A percentile compares a stretch with the other conserved stretches of the same genome.
phyloP scores from a whole-genome alignment of 1,284 basidiomycete species.

The Rhodotorula sp. region DNA sequence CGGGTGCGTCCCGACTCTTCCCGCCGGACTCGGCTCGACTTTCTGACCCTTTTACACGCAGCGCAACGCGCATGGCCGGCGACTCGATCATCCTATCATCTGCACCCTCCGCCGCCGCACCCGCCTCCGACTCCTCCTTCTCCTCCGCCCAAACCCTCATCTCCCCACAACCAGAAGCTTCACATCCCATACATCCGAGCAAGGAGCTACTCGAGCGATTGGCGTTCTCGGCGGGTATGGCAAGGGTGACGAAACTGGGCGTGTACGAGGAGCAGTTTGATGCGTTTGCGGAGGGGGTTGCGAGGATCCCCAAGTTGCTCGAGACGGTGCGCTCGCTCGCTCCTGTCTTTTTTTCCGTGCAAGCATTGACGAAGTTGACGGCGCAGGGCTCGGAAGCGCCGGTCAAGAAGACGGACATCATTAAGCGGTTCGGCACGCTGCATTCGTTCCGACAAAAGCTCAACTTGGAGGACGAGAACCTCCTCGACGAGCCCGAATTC shows the following conservation, averaged over 20 bases:
- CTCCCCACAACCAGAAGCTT: no score
- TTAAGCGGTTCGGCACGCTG: constrained; percentile 43
- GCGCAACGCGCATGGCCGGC: constrained; percentile 31
- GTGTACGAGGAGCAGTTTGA: constrained; percentile 45
- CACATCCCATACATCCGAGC: constrained; percentile 8
- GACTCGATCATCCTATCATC: constrained; percentile 34
- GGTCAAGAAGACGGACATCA: constrained; percentile 44
- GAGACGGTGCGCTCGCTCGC: constrained; percentile 19
- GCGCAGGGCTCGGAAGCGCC: constrained; percentile 39
- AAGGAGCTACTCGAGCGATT: constrained; percentile 42
- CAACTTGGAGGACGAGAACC: constrained; percentile 44
- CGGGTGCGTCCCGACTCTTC: constrained; percentile 13
- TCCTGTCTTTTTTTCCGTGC: background rate
- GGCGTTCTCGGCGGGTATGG: constrained; percentile 42
- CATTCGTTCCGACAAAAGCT: constrained; percentile 44
- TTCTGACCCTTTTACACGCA: background rate
- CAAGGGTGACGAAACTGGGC: constrained; percentile 43
- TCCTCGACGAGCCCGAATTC: constrained; percentile 44
- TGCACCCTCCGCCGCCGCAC: background rate
- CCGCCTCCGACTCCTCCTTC: background rate
- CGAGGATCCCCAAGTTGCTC: constrained; percentile 37
- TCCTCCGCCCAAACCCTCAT: background rate
- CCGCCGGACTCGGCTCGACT: background rate
- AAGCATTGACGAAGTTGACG: no score
- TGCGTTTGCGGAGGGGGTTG: constrained; percentile 38